Base-by-base conservation (phyloP, 2,329 filamentous ascomycete species). In the Neonectria sp. region DNA sequence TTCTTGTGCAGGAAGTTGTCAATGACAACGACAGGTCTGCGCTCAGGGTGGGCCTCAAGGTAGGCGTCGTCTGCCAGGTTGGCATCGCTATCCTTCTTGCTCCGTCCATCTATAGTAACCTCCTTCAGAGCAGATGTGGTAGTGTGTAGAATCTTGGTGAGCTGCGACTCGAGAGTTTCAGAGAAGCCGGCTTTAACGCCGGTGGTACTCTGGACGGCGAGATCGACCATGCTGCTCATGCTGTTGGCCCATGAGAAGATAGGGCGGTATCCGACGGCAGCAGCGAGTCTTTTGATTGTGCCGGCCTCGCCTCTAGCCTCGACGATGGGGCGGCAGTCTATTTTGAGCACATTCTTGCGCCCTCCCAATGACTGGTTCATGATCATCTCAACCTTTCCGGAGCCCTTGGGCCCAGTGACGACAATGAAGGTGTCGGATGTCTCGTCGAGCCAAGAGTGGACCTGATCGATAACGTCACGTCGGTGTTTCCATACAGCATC, bases 241-340 rank as follows among this genome's bases (percentile, higher is more conserved):
- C 91, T 97, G 80, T 98, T 98, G 82, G 97, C 93, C 93, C 95
- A 98, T 0, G 94, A 97, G 79, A 99, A 99, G 0, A 99, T 90
- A 0, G 96, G 96, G 9, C 93, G 88, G 78, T 98, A 98, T 9
- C 96, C 95, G 55, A 98, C 95, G 70, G 95, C 90, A 2, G 86
- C 83, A 1, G 95, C 96, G 6, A 96, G 91, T 46, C 92, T 91
- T 67, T 90, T 90, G 75, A 99, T 97, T 0, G 93, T 97, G 3
- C 91, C 90, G 8, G 91, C 91, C 77, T 99, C 96, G 6, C 96
- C 95, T 61, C 93, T 90, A 1, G 95, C 95, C 80, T 98, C 95
- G 66, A 95, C 92, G 12, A 98, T 93, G 1, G 93, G 92, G 79
- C 97, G 97, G 84, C 95, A 98, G 81, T 99, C 96, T 51, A 98